Percentiles rank a stretch among this genome's conserved stretches.
phyloP scores from a whole-genome alignment of 2,329 filamentous ascomycete species.

The Fusarium phyllophilum region DNA sequence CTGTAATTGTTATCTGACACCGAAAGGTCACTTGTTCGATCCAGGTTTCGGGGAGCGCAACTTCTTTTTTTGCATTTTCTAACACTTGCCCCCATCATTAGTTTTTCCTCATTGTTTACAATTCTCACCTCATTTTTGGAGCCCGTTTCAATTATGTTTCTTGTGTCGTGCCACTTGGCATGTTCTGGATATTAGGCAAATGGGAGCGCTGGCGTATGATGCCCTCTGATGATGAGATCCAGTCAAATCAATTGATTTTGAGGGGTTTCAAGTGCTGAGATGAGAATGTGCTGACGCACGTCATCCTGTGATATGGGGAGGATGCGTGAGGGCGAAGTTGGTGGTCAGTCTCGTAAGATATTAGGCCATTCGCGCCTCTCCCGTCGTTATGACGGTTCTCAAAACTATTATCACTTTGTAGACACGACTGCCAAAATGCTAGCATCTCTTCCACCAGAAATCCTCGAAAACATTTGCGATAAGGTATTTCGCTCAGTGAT shows the following conservation, averaged over 20 bases:
- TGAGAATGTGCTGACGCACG: constrained; percentile 3
- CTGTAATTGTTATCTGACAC: constrained; percentile 1
- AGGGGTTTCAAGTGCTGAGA: not conserved
- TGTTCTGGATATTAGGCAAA: not conserved
- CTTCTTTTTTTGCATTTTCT: not conserved
- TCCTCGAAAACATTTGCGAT: not conserved
- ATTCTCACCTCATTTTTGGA: too few relatives aligned
- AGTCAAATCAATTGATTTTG: not conserved
- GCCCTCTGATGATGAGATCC: not conserved
- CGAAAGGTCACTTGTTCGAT: constrained; percentile 4
- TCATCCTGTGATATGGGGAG: not conserved
- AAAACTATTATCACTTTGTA: rapidly evolving
- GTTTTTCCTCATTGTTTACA: too few relatives aligned
- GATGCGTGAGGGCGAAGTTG: not conserved
- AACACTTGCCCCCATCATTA: too few relatives aligned
- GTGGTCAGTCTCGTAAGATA: not conserved
- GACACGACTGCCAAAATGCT: not conserved
- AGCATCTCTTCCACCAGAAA: not conserved
- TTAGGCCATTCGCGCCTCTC: not conserved
- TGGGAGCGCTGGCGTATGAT: rapidly evolving
- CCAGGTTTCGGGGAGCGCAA: not conserved
- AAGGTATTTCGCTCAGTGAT: not conserved
- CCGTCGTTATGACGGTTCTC: rapidly evolving
- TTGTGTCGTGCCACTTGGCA: not conserved
- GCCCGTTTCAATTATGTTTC: too few relatives aligned